phyloP scores from a whole-genome alignment of 202 grass and related monocot species.

The Sporobolus alterniflorus region DNA sequence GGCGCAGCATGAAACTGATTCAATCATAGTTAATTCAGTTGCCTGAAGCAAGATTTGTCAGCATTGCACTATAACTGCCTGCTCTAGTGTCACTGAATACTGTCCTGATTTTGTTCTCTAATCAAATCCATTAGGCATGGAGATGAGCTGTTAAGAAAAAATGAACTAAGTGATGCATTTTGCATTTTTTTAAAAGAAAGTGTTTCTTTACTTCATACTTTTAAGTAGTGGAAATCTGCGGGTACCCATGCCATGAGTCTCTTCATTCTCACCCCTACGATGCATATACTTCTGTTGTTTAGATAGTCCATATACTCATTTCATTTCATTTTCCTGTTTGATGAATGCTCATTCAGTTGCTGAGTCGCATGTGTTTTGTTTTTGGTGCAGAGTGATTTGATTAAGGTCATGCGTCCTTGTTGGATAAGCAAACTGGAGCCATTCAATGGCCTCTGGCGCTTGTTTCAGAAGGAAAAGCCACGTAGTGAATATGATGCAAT shows the following conservation, averaged over 20 bases:
- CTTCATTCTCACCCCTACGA: not conserved
- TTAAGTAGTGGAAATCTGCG: not conserved
- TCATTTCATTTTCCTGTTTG: slow-evolving; percentile 23
- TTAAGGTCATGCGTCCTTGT: slow-evolving; percentile 72
- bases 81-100: not conserved
- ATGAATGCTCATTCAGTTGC: slow-evolving; percentile 7
- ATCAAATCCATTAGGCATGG: not conserved
- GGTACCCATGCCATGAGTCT: not conserved
- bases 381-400: slow-evolving; percentile 61
- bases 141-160: not conserved
- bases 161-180: not conserved
- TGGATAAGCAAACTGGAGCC: slow-evolving; percentile 99
- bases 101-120: not conserved
- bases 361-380: slow-evolving; percentile 27
- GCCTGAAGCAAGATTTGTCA: not conserved
- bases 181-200: not conserved
- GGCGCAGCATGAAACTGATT: not conserved
- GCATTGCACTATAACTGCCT: not conserved
- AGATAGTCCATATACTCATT: not conserved
- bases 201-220: not conserved
- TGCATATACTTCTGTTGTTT: not conserved
- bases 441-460: slow-evolving; percentile 82
- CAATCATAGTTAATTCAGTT: not conserved
- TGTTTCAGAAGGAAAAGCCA: slow-evolving; percentile 81
- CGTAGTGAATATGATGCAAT: slow-evolving; percentile 85